These are phyloP conservation scores for Sanguinoderma infundibulare DNA, from an alignment of 1,284 basidiomycete genomes.

Conservation along the genomic window DNA sequence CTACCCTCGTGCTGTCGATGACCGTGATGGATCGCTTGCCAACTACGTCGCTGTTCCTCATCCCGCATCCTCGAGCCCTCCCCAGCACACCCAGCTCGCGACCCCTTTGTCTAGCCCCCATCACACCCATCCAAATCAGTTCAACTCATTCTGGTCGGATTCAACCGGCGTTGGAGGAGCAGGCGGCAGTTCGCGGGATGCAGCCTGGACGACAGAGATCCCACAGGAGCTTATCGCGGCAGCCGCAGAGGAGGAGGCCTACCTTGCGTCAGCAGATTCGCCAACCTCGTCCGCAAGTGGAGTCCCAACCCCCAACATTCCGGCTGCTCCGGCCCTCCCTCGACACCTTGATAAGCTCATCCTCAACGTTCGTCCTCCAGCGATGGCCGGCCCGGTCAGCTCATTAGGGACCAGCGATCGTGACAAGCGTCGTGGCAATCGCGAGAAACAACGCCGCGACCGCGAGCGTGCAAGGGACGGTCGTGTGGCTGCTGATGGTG, in stretches of 20 bases:
- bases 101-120: slow-evolving; percentile 29
- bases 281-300: slow-evolving; percentile 33
- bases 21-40: slow-evolving; percentile 87
- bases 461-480: slow-evolving; percentile 29
- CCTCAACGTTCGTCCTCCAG: slow-evolving; percentile 62
- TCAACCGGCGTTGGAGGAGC: slow-evolving; percentile 40
- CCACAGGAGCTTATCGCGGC: slow-evolving; percentile 79
- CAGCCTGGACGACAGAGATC: slow-evolving; percentile 76
- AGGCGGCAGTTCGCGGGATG: slow-evolving; percentile 36
- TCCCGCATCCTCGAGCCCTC: slow-evolving; percentile 37
- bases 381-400: slow-evolving; percentile 25
- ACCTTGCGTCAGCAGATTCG: slow-evolving; percentile 52
- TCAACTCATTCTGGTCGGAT: slow-evolving; percentile 54
- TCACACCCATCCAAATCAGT: slow-evolving; percentile 32
- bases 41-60: slow-evolving; percentile 83
- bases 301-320: slow-evolving; percentile 74
- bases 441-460: slow-evolving; percentile 24
- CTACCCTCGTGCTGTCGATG: slow-evolving; percentile 91
- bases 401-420: slow-evolving; percentile 21
- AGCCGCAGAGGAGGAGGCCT: slow-evolving; percentile 84
- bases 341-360: slow-evolving; percentile 95
- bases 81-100: slow-evolving; percentile 20
- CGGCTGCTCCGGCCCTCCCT: slow-evolving; percentile 86
- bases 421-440: slow-evolving; percentile 21
- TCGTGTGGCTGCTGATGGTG: slow-evolving; percentile 29